A percentile compares a stretch with the other conserved stretches of the same genome.
These are phyloP conservation scores for Wickerhamiella spandovensis DNA, from an alignment of 805 yeast species.

Conservation along the genomic window DNA sequence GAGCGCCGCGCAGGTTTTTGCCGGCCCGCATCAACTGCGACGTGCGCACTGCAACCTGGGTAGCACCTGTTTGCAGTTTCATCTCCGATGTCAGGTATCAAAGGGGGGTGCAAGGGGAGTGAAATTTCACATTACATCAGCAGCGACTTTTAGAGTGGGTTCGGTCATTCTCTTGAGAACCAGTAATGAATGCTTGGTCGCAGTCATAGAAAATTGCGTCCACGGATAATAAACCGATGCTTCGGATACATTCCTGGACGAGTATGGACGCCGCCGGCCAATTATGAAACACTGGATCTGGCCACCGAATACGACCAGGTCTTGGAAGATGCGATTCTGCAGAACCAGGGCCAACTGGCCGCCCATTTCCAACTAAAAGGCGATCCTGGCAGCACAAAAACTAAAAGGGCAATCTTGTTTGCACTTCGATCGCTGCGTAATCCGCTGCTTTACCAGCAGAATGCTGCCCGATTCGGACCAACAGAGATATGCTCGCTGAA, in stretches of 20 bases:
- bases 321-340: constrained; percentile 2
- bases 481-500: not conserved
- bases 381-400: not conserved
- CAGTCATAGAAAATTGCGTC: no score
- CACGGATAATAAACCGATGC: not conserved
- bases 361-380: not conserved
- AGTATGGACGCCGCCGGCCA: constrained; percentile 1
- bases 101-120: not conserved
- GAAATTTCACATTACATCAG: constrained; percentile 7
- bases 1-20: constrained; percentile 20
- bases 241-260: not conserved
- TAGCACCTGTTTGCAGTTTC: constrained; percentile 69
- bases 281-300: constrained; percentile 5
- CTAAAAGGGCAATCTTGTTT: not conserved
- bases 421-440: not conserved
- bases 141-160: not conserved
- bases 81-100: constrained; percentile 20
- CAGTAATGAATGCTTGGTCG: not conserved
- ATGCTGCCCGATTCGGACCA: not conserved
- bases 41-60: constrained; percentile 65
- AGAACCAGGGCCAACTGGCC: constrained; percentile 3
- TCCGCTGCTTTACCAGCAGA: not conserved
- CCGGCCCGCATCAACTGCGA: constrained; percentile 64
- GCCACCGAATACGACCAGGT: constrained; percentile 8
- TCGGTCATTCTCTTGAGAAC: no score